These are phyloP conservation scores for Nakazawaea anatomiae DNA, from an alignment of 805 yeast species.

Conservation along the genomic window DNA sequence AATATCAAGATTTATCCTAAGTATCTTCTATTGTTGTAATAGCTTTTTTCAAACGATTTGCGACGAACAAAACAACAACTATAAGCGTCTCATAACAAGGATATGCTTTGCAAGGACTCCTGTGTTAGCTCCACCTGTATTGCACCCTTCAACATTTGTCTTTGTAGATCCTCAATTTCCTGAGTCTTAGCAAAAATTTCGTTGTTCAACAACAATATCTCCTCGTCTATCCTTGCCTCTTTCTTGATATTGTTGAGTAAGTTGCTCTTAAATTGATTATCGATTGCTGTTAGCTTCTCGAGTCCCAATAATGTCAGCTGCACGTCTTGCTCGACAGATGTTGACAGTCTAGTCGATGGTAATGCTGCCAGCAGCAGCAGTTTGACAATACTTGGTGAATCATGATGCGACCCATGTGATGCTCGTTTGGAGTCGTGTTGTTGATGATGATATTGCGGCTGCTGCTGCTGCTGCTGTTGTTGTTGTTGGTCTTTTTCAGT, in stretches of 20 bases:
- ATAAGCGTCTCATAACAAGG: background rate
- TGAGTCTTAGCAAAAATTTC: constrained; percentile 17
- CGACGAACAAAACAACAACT: no score
- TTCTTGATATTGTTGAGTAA: constrained; percentile 7
- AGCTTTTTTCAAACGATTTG: no score
- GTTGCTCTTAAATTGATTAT: background rate
- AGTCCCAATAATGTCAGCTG: constrained; percentile 3
- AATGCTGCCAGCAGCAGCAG: background rate
- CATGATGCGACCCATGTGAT: no score
- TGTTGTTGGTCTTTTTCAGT: background rate
- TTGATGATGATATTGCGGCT: no score
- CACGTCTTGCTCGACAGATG: background rate
- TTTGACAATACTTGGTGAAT: no score
- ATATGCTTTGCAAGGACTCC: constrained; percentile 17
- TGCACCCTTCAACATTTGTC: constrained; percentile 23
- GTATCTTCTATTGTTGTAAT: no score
- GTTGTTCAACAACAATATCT: constrained; percentile 17
- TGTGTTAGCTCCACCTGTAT: constrained; percentile 28
- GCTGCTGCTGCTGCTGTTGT: background rate
- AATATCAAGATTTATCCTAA: no score
- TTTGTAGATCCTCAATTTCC: constrained; percentile 21
- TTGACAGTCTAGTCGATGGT: background rate
- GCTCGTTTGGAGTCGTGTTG: no score
- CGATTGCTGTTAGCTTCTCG: background rate
- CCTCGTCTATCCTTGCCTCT: constrained; percentile 18